Percentiles rank a stretch among this genome's conserved stretches.
Conservation (phyloP, 495 filamentous ascomycete genomes). For the Aeminium ludgeri region DNA sequence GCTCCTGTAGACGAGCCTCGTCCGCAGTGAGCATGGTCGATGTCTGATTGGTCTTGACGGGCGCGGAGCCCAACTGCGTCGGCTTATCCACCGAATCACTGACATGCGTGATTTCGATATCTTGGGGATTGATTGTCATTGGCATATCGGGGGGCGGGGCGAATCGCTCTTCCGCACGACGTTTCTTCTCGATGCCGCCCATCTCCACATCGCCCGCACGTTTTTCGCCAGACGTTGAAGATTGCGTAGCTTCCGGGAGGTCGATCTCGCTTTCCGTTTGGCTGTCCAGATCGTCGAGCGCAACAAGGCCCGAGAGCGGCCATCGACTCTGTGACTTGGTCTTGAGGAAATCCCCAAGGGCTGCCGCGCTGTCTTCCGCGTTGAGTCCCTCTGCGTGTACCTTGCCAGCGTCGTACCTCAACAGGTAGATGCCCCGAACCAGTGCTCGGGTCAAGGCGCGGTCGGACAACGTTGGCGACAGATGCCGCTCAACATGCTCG, state of each 20-base stretch:
- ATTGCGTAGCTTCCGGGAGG: background rate
- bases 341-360: conserved; percentile 3
- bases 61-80: conserved; percentile 1
- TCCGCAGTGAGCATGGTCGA: too few relatives aligned
- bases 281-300: conserved; percentile 10
- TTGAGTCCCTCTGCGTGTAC: conserved; percentile 5
- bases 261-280: conserved; percentile 15
- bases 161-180: background rate
- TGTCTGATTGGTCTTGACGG: conserved; percentile 1
- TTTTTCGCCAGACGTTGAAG: background rate
- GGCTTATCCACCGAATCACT: conserved; percentile 15
- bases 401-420: conserved; percentile 6
- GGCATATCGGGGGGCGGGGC: background rate
- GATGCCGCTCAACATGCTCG: conserved; percentile 39
- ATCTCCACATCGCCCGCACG: background rate
- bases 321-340: background rate
- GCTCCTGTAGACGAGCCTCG: background rate
- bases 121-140: conserved; percentile 10
- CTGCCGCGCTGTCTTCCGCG: background rate
- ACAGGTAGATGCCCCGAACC: conserved; percentile 9
- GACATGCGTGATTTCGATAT: conserved; percentile 14
- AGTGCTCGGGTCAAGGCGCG: conserved; percentile 14
- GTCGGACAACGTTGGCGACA: conserved; percentile 24
- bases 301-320: conserved; percentile 3
- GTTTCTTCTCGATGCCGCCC: background rate